Percentiles rank a stretch among this genome's conserved stretches.
phyloP scores from a whole-genome alignment of 805 yeast species.

The Cyberlindnera maritima region DNA sequence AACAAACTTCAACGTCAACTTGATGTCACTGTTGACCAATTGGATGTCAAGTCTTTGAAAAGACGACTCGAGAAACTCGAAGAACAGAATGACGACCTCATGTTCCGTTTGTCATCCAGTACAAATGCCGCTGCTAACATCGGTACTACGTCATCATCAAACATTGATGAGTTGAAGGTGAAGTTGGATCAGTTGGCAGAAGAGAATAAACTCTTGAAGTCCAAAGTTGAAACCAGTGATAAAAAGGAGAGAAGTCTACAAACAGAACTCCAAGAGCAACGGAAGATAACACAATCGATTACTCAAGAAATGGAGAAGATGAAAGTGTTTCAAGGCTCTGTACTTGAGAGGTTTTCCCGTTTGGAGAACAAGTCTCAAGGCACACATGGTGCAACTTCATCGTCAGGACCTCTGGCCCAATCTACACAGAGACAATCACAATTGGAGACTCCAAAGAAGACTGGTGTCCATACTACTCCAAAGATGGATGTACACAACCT shows the following conservation, averaged over 20 bases:
- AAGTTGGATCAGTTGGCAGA: background rate
- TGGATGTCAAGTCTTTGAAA: background rate
- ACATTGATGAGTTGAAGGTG: background rate
- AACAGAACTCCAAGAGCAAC: background rate
- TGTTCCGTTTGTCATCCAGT: background rate
- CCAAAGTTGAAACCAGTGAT: background rate
- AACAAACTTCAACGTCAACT: background rate
- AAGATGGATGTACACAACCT: too few relatives aligned
- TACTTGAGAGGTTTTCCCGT: background rate
- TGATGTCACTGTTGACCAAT: background rate
- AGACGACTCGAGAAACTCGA: background rate
- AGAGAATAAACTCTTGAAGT: background rate
- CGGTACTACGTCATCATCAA: background rate
- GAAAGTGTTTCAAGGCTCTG: background rate
- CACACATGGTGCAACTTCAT: background rate
- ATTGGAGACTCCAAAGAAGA: background rate
- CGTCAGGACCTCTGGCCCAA: background rate
- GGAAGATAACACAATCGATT: background rate
- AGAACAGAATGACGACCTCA: background rate
- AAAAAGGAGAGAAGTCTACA: background rate
- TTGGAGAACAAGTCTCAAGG: background rate
- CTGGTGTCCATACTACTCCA: too few relatives aligned
- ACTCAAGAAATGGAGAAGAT: background rate
- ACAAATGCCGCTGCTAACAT: too few relatives aligned
- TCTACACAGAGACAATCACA: background rate